A percentile compares a stretch with the other conserved stretches of the same genome.
phyloP scores from a whole-genome alignment of 768 basidiomycete species.

The Gloeostereum incarnatum region DNA sequence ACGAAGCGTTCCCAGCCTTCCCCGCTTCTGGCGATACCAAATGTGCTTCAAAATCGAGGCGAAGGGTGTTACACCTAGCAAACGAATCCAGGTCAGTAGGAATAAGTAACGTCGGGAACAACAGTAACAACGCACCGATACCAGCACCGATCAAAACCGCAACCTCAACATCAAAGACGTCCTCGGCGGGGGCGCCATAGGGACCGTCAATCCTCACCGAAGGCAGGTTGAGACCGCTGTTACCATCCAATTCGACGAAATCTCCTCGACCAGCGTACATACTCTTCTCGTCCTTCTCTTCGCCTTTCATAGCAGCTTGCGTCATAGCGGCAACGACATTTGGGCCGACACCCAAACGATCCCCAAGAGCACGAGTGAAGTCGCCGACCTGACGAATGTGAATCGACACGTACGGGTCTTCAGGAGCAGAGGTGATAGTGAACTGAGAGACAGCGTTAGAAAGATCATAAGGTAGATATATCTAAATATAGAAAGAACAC shows the following conservation, averaged over 20 bases:
- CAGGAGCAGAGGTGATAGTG: constrained; percentile 91
- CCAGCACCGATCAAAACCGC: constrained; percentile 91
- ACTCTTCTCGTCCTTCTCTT: constrained; percentile 53
- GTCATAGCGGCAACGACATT: constrained; percentile 73
- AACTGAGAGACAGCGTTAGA: constrained; percentile 40
- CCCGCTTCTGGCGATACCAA: constrained; percentile 84
- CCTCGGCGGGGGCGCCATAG: constrained; percentile 89
- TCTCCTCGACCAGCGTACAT: constrained; percentile 51
- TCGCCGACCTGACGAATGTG: constrained; percentile 95
- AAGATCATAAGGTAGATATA: constrained; percentile 1
- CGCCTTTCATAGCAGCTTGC: constrained; percentile 65
- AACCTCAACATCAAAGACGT: constrained; percentile 79
- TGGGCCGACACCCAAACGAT: constrained; percentile 77
- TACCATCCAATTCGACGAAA: constrained; percentile 69
- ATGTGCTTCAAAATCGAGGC: constrained; percentile 93
- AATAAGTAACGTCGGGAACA: neutral
- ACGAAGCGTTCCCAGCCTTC: constrained; percentile 68
- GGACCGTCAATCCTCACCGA: constrained; percentile 79
- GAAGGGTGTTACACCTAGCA: constrained; percentile 81
- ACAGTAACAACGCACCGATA: constrained; percentile 52
- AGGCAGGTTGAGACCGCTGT: constrained; percentile 47
- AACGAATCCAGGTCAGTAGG: constrained; percentile 3
- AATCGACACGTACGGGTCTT: constrained; percentile 86
- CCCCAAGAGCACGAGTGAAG: constrained; percentile 76
- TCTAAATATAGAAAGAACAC: constrained; percentile 19